phyloP scores from a whole-genome alignment of 2,329 filamentous ascomycete genomes.

The Penicillium vulpinum region DNA sequence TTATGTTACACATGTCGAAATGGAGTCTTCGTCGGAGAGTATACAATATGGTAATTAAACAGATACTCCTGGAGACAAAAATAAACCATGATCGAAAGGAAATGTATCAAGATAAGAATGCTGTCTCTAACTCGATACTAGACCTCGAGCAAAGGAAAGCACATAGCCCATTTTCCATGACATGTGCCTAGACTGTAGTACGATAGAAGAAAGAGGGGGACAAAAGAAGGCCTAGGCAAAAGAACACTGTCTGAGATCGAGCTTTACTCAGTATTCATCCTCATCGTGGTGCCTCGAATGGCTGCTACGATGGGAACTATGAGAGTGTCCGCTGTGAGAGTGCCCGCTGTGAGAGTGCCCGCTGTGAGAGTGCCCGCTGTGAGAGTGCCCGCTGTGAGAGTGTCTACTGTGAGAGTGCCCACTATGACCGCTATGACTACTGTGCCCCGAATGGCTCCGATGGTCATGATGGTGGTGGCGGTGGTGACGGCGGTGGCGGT shows the following conservation, averaged over 20 bases:
- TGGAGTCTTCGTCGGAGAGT: neutral
- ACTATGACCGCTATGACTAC: neutral
- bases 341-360: neutral
- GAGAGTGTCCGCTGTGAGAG: neutral
- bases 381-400: neutral
- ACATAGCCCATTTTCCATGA: neutral
- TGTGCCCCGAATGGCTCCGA: constrained; percentile 16
- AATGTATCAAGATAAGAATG: neutral
- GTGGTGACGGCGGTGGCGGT: constrained; percentile 12
- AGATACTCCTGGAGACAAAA: neutral
- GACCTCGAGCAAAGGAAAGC: neutral
- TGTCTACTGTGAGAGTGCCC: neutral
- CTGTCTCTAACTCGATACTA: neutral
- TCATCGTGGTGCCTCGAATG: constrained; percentile 14
- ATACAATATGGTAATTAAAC: neutral
- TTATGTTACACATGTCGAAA: neutral
- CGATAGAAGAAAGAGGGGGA: neutral
- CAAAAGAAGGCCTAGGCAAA: neutral
- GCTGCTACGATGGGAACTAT: constrained; percentile 13
- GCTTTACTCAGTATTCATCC: constrained; percentile 8
- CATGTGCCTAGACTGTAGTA: neutral
- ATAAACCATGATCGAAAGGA: neutral
- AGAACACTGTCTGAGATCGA: neutral
- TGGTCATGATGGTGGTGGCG: constrained; percentile 20
- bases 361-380: neutral